Conservation (phyloP, 352 stramenopile species). For the Plasmopara viticola region DNA sequence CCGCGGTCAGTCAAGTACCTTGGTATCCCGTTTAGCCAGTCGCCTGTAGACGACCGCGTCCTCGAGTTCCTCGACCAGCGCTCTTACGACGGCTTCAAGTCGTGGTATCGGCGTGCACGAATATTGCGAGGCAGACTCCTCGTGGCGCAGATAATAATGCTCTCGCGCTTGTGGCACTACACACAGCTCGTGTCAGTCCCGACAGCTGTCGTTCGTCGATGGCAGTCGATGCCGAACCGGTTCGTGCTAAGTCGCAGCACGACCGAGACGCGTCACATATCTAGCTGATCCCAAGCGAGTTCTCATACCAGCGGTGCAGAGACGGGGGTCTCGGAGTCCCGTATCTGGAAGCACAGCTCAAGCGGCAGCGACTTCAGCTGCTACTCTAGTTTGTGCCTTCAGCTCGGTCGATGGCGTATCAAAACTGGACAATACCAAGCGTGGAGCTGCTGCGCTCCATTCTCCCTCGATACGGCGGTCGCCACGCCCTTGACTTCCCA, state of each 20-base stretch:
- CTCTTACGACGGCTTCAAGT: no score
- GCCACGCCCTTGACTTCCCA: no score
- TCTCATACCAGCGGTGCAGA: neutral
- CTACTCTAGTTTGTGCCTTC: no score
- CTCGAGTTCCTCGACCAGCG: neutral
- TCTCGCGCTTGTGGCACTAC: no score
- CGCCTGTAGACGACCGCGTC: neutral
- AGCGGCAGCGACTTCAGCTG: neutral
- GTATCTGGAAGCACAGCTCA: neutral
- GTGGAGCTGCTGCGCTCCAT: no score
- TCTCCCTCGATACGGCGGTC: no score
- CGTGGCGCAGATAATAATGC: no score
- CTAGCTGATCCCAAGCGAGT: neutral
- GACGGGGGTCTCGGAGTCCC: neutral
- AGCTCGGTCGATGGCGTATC: no score
- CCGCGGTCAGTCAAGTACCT: neutral
- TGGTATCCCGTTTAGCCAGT: neutral
- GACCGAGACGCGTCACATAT: neutral
- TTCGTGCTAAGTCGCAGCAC: neutral
- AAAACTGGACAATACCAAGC: no score
- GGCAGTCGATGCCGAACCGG: neutral
- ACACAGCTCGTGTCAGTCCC: no score
- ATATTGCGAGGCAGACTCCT: no score
- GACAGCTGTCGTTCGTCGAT: neutral
- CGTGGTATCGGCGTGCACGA: no score